Percentiles rank a stretch among this genome's conserved stretches.
These are phyloP conservation scores for Helichrysum umbraculigerum DNA, from an alignment of 129 eudicot species.

Conservation along the genomic window DNA sequence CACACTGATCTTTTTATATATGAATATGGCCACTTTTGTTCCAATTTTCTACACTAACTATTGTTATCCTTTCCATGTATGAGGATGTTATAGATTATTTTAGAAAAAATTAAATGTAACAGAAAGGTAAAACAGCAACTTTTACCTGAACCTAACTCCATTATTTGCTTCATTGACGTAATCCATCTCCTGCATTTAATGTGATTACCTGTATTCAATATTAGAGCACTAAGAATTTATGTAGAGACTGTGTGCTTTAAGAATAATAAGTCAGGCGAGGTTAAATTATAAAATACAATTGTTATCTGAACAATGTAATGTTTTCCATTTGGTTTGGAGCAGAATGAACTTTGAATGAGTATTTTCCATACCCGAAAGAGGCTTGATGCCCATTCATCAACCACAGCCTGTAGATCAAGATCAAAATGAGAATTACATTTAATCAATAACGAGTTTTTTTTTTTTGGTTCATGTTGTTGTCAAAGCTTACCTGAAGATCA, in stretches of 20 bases:
- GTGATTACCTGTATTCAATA: constrained; percentile 99
- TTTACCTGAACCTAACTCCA: constrained; percentile 79
- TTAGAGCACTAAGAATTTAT: constrained; percentile 74
- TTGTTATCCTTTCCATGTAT: background rate
- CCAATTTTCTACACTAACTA: background rate
- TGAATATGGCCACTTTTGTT: too few relatives aligned
- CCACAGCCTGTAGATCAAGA: constrained; percentile 70
- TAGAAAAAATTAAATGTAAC: background rate
- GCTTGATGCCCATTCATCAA: constrained; percentile 99
- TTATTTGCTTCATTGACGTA: constrained; percentile 85
- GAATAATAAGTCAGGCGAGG: constrained; percentile 11
- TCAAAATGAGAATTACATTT: constrained; percentile 12
- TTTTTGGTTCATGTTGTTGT: background rate
- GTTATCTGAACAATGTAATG: constrained; percentile 6
- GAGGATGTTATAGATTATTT: background rate
- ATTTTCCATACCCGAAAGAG: constrained; percentile 85
- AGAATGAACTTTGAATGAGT: constrained; percentile 13
- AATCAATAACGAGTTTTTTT: background rate
- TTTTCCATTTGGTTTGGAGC: constrained; percentile 10
- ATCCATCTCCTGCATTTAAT: constrained; percentile 99
- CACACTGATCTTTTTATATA: too few relatives aligned
- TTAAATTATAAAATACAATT: background rate
- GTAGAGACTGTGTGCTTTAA: constrained; percentile 9
- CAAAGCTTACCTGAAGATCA: constrained; percentile 77
- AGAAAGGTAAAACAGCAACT: constrained; percentile 15